Conservation (phyloP, 1,139 yeast genomes). For the Casaregolazyma suthepensis region DNA sequence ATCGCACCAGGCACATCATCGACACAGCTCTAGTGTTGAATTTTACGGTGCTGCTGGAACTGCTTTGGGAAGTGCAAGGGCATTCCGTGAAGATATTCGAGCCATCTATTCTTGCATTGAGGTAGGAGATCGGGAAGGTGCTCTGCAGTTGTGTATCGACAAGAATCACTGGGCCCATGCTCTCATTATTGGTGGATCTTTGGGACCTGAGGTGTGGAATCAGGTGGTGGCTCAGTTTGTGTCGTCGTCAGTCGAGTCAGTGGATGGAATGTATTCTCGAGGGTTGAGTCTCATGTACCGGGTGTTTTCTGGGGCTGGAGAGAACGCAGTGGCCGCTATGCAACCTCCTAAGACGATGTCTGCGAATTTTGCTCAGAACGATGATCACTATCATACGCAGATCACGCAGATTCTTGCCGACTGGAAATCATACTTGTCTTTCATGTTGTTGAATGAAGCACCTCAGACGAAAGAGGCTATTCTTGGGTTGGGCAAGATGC, state of each 20-base stretch:
- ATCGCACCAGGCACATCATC: slow-evolving; percentile 7
- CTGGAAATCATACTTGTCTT: slow-evolving; percentile 33
- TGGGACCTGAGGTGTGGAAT: slow-evolving; percentile 58
- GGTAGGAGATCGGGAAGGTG: slow-evolving; percentile 60
- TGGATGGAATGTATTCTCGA: slow-evolving; percentile 23
- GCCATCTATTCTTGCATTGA: slow-evolving; percentile 39
- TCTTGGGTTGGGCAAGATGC: slow-evolving; percentile 29
- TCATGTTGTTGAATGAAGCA: slow-evolving; percentile 31
- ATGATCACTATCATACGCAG: slow-evolving; percentile 1
- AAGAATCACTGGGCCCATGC: slow-evolving; percentile 77
- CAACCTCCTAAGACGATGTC: slow-evolving; percentile 17
- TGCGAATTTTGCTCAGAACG: slow-evolving; percentile 12
- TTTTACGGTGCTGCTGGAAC: slow-evolving; percentile 5
- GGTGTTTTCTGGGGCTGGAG: slow-evolving; percentile 58
- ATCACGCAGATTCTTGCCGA: slow-evolving; percentile 18
- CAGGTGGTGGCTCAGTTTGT: slow-evolving; percentile 50
- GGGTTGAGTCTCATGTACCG: slow-evolving; percentile 57
- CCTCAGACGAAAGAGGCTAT: slow-evolving; percentile 31
- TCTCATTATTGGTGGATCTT: slow-evolving; percentile 58
- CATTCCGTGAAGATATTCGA: slow-evolving; percentile 20
- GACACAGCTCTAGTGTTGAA: slow-evolving; percentile 14
- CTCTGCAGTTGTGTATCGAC: slow-evolving; percentile 55
- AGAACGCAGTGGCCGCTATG: slow-evolving; percentile 48
- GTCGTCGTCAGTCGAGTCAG: slow-evolving; percentile 34
- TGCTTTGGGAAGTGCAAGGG: slow-evolving; percentile 13